Base-by-base conservation (phyloP, 116 monocot genomes). In the Trichopus zeylanicus region DNA sequence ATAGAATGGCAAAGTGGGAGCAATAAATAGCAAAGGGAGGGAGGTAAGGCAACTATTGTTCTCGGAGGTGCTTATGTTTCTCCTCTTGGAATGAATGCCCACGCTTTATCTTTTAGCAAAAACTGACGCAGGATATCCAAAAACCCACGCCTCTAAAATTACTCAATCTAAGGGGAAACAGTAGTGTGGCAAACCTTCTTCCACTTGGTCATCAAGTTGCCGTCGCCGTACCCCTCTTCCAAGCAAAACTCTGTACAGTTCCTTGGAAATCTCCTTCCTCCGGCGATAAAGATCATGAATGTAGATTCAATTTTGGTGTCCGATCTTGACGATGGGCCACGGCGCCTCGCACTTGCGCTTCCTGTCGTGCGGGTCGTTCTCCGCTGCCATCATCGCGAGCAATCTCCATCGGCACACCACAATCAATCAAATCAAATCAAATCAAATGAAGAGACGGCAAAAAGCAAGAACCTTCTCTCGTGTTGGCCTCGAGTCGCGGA, bases 151-250 rank as follows among this genome's bases (percentile, higher is more conserved):
- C n/a, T n/a, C n/a, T n/a, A n/a, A n/a, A n/a, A n/a, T n/a, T n/a
- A n/a, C n/a, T n/a, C n/a, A n/a, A n/a, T n/a, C n/a, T n/a, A n/a
- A n/a, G n/a, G n/a, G n/a, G n/a, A n/a, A n/a, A n/a, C n/a, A n/a
- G n/a, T n/a, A n/a, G n/a, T n/a, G n/a, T n/a, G n/a, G 27, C 68
- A 10, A 48, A 97, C 97, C 91, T 97, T 91, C 69, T 97, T 91
- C 97, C 97, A 91, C 59, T 97, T 97, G 27, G 87, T 91, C 64
- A 97, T 91, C 48, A 97, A 60, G 79, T 91, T 97, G 7, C 64
- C 65, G 54, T 97, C 97, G 3, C 91, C 91, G 69, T 97, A 78
- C 9, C 84, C 85, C 71, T 97, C 87, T 33, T 91, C 91, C 51
- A 97, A 60, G 69, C 97, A 87, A 63, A 97, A 97, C 33, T 91